phyloP scores from a whole-genome alignment of 225 moss, liverwort and hornwort species.

The Neckera pumila region DNA sequence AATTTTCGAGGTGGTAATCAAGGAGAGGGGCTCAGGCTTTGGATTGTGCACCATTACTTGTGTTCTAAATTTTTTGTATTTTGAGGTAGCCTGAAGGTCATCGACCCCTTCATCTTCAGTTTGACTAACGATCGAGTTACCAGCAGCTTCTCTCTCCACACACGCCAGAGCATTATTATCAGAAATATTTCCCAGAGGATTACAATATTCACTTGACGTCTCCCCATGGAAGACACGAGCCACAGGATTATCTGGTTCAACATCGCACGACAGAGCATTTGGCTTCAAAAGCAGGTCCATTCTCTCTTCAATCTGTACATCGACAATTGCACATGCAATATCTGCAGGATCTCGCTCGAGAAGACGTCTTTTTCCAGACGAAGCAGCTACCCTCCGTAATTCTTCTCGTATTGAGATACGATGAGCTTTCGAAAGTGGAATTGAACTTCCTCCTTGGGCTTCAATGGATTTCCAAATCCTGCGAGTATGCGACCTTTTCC shows the following conservation, averaged over 20 bases:
- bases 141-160: slow-evolving; percentile 12
- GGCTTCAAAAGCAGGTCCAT: slow-evolving; percentile 15
- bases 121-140: slow-evolving; percentile 14
- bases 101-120: slow-evolving; percentile 18
- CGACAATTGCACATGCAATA: slow-evolving; percentile 1
- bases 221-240: background rate
- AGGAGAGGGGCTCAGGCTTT: background rate
- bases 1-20: background rate
- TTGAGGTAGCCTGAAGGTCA: slow-evolving; percentile 7
- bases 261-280: background rate
- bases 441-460: slow-evolving; percentile 14
- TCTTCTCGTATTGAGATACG: slow-evolving; percentile 13
- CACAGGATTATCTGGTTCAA: background rate
- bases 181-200: slow-evolving; percentile 4
- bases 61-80: background rate
- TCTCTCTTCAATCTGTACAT: slow-evolving; percentile 31
- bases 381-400: slow-evolving; percentile 17
- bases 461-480: slow-evolving; percentile 16
- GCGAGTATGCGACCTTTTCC: background rate
- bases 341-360: slow-evolving; percentile 4
- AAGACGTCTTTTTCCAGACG: slow-evolving; percentile 7
- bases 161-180: background rate
- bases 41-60: background rate
- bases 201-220: slow-evolving; percentile 5
- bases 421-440: slow-evolving; percentile 1